phyloP scores from a whole-genome alignment of 2,329 filamentous ascomycete genomes.

The Fusarium nygamai region DNA sequence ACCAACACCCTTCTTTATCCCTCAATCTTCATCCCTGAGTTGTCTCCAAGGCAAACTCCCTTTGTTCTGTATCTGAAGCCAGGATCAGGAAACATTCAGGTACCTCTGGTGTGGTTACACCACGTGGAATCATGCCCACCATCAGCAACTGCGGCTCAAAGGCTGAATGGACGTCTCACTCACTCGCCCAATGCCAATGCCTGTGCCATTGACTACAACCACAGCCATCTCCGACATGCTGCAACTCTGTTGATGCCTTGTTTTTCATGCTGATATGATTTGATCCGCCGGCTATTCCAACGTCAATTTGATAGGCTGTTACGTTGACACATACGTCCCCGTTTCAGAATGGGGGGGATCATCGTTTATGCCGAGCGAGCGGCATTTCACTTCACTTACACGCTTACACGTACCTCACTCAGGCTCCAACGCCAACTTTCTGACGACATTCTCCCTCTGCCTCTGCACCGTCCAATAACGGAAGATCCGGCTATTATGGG shows the following conservation, averaged over 20 bases:
- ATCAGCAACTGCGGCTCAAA: conserved; percentile 30
- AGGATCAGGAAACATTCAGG: neutral
- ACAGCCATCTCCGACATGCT: conserved; percentile 12
- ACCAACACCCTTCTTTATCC: conserved; percentile 9
- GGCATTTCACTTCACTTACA: conserved; percentile 33
- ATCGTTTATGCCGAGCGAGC: conserved; percentile 26
- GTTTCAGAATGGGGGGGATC: conserved; percentile 29
- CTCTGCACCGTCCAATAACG: conserved; percentile 25
- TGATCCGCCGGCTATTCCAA: neutral
- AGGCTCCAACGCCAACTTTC: conserved; percentile 7
- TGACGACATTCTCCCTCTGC: conserved; percentile 25
- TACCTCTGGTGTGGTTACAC: conserved; percentile 38
- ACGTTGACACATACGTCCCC: conserved; percentile 32
- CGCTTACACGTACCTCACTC: conserved; percentile 4
- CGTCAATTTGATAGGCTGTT: conserved; percentile 33
- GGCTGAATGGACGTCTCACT: conserved; percentile 30
- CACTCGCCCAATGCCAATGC: too few relatives aligned
- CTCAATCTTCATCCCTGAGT: neutral
- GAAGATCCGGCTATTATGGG: conserved; percentile 13
- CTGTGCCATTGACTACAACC: conserved; percentile 18
- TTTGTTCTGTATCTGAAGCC: conserved; percentile 15
- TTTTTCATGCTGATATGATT: conserved; percentile 11
- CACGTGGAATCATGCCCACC: conserved; percentile 39
- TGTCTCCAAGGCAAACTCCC: neutral
- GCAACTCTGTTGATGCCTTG: conserved; percentile 9